These are phyloP conservation scores for Calamus simplicifolius DNA, from an alignment of 176 grass and related monocot species.

Conservation along the genomic window DNA sequence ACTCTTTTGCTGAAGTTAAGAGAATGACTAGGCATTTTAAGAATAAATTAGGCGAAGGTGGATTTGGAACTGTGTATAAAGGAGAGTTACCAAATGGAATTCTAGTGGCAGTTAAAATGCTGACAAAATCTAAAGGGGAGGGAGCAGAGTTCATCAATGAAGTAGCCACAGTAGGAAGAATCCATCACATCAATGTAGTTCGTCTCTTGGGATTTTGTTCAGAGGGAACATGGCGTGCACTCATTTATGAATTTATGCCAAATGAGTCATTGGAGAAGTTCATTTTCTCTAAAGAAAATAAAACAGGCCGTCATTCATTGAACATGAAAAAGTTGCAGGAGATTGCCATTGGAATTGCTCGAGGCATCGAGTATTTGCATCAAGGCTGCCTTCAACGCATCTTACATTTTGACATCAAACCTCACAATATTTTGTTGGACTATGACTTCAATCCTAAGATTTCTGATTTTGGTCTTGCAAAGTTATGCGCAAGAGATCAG, in stretches of 20 bases:
- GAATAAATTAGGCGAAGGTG: too few relatives aligned
- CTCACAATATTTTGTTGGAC: conserved; percentile 2
- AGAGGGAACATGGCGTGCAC: neutral
- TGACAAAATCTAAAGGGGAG: neutral
- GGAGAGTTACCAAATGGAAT: too few relatives aligned
- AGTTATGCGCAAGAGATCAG: conserved; percentile 3
- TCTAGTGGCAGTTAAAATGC: conserved; percentile 1
- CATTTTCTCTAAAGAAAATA: conserved; percentile 8
- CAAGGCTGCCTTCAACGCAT: conserved; percentile 10
- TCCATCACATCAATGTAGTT: conserved; percentile 1
- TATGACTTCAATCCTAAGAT: neutral
- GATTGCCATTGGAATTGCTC: neutral
- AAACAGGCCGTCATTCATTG: neutral
- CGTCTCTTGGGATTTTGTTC: conserved; percentile 2
- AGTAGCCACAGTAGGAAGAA: neutral
- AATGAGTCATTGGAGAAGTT: conserved; percentile 15
- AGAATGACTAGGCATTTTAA: conserved; percentile 3
- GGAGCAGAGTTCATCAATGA: conserved; percentile 7
- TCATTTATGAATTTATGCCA: conserved; percentile 4
- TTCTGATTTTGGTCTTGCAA: conserved; percentile 5
- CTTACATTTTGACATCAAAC: conserved; percentile 8
- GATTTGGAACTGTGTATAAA: too few relatives aligned
- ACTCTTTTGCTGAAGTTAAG: conserved; percentile 2
- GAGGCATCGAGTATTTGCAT: conserved; percentile 4
- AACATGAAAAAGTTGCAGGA: neutral